Evolutionary conservation across 306 rosid species (phyloP).

Genomic region (Potentilla sterilis): DNA sequence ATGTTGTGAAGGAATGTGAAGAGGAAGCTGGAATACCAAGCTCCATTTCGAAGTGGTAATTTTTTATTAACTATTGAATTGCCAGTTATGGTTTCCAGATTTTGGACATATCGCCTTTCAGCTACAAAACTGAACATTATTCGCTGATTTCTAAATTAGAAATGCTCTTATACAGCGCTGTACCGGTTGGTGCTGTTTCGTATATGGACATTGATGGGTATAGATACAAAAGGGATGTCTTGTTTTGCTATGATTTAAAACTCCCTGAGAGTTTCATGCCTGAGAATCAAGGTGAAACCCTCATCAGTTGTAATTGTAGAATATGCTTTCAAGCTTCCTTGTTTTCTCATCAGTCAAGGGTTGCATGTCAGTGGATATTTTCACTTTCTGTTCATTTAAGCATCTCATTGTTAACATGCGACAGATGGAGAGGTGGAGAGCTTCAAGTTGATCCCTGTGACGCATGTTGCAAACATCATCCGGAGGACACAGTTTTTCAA

Average conservation of each 20-base stretch:
- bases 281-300: slow-evolving; percentile 63
- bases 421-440: slow-evolving; percentile 93
- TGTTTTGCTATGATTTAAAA: slow-evolving; percentile 84
- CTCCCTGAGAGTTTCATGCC: slow-evolving; percentile 75
- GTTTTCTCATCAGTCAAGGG: neutral
- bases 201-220: slow-evolving; percentile 74
- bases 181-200: slow-evolving; percentile 76
- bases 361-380: neutral
- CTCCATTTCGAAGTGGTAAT: slow-evolving; percentile 61
- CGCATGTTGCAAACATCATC: slow-evolving; percentile 64
- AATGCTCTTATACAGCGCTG: slow-evolving; percentile 52
- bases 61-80: slow-evolving; percentile 11
- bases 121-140: neutral
- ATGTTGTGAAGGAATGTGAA: slow-evolving; percentile 80
- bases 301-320: slow-evolving; percentile 10
- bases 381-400: neutral
- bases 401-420: slow-evolving; percentile 15
- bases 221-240: slow-evolving; percentile 70
- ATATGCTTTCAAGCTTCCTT: slow-evolving; percentile 3
- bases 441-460: slow-evolving; percentile 67
- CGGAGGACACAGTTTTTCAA: slow-evolving; percentile 60
- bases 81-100: neutral
- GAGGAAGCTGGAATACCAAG: slow-evolving; percentile 97
- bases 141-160: neutral
- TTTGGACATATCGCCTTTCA: neutral